These are phyloP conservation scores for Amyloporia xantha DNA, from an alignment of 768 basidiomycete species.

Conservation along the genomic window DNA sequence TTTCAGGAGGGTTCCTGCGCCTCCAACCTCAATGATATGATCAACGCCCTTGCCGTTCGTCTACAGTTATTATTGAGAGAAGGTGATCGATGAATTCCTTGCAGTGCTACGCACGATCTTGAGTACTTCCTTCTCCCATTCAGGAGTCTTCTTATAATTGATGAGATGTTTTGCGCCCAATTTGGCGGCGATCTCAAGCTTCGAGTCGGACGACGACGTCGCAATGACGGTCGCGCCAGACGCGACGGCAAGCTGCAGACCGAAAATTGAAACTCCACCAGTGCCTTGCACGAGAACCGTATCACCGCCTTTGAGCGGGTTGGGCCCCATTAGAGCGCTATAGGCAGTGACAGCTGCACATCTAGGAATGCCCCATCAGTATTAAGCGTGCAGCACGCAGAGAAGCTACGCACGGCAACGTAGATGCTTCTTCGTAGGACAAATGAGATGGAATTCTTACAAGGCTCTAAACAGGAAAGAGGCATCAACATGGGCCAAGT, in stretches of 20 bases:
- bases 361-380: too few relatives aligned
- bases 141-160: conserved; percentile 51
- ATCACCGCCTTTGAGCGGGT: conserved; percentile 51
- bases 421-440: conserved; percentile 57
- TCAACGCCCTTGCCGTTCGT: conserved; percentile 27
- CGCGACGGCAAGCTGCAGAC: conserved; percentile 53
- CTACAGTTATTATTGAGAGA: conserved; percentile 12
- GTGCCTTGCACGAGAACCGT: conserved; percentile 50
- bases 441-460: conserved; percentile 50
- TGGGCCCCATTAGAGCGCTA: conserved; percentile 45
- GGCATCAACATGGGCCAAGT: neutral
- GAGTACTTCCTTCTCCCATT: conserved; percentile 52
- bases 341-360: conserved; percentile 62
- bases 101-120: conserved; percentile 30
- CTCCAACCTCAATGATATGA: conserved; percentile 46
- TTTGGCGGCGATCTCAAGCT: conserved; percentile 43
- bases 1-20: conserved; percentile 42
- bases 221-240: conserved; percentile 59
- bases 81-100: too few relatives aligned
- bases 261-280: conserved; percentile 53
- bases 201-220: conserved; percentile 62
- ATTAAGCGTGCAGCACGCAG: neutral
- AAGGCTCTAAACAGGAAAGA: conserved; percentile 19
- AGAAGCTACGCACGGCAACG: conserved; percentile 41
- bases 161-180: conserved; percentile 51